Percentiles rank a stretch among this genome's conserved stretches.
Evolutionary conservation across 805 yeast genomes (phyloP).

Genomic region (Metschnikowia kunwiensis): DNA sequence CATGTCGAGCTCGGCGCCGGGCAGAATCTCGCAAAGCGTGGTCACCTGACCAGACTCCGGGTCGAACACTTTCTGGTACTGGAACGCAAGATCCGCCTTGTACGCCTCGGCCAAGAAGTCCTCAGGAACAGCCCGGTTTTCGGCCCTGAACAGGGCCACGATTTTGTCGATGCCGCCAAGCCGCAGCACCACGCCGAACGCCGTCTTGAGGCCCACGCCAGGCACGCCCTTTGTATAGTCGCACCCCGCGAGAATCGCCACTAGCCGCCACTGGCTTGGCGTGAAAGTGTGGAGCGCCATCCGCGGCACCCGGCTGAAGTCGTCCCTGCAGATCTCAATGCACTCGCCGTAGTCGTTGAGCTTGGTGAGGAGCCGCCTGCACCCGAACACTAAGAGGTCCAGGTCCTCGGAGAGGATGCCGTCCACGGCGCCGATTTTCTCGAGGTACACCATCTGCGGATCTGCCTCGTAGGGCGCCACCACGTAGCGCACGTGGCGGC

Average conservation of each 20-base stretch:
- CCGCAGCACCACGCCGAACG: slow-evolving; percentile 56
- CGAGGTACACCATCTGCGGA: slow-evolving; percentile 91
- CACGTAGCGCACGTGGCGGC: slow-evolving; percentile 57
- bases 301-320: slow-evolving; percentile 48
- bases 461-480: slow-evolving; percentile 99
- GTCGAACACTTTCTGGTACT: slow-evolving; percentile 80
- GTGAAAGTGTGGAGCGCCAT: slow-evolving; percentile 51
- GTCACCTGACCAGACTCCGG: slow-evolving; percentile 50
- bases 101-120: slow-evolving; percentile 58
- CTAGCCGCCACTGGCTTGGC: slow-evolving; percentile 59
- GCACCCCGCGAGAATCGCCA: slow-evolving; percentile 93
- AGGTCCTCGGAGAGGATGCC: slow-evolving; percentile 94
- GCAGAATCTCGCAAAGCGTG: slow-evolving; percentile 58
- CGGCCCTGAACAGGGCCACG: slow-evolving; percentile 53
- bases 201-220: slow-evolving; percentile 76
- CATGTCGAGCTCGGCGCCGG: slow-evolving; percentile 36
- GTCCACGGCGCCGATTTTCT: slow-evolving; percentile 66
- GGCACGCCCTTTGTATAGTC: slow-evolving; percentile 89
- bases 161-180: slow-evolving; percentile 53
- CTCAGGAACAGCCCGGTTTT: slow-evolving; percentile 59
- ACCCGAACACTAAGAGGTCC: slow-evolving; percentile 87
- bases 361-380: slow-evolving; percentile 71
- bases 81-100: slow-evolving; percentile 75
- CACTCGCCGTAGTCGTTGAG: slow-evolving; percentile 73
- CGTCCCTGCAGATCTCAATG: slow-evolving; percentile 59